Base-by-base conservation (phyloP, 169 alveolate species). In the Plasmodium gaboni region DNA sequence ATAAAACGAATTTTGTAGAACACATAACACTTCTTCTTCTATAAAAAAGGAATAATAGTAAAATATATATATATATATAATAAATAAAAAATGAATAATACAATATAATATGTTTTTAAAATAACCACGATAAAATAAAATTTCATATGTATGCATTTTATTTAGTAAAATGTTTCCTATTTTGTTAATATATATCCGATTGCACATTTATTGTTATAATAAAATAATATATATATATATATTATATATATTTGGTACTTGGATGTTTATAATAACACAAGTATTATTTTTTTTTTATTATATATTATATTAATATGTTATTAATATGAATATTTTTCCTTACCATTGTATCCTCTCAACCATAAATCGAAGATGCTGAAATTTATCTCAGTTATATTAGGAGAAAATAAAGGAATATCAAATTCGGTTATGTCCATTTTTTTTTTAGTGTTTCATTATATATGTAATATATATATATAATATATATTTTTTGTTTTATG, bases 341-440 rank as follows among this genome's bases (percentile, higher is more conserved):
- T 78, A 78, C 89, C 89, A 78, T 78, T 65, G 46, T 78, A 60
- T 48, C 89, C 89, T 24, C 28, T 68, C 26, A 64, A 28, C 89
- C 89, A 78, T 10, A 78, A 57, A 42, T 78, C 78, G 70, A 78
- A 78, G 46, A 78, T 78, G 12, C 69, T 76, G 17, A 64, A 78
- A 59, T 78, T 78, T 10, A 78, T 78, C 67, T 78, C 89, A 19
- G 89, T 78, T n/a, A 78, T 59, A 28, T 78, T 78, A 7, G 89
- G 89, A 1, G 89, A 78, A 65, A 78, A 78, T 50, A 78, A 48
- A 19, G 78, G 89, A 12, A 78, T 78, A 6, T 65, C 89, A 65
- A 64, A 64, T 26, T 65, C 89, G 12, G 70, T 63, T 46, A 51
- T 51, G 61, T 78, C 89, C 89, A 78, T 78, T 68, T 64, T 76